A percentile compares a stretch with the other conserved stretches of the same genome.
Conservation (phyloP, 257 asterid species). For the Gentiana straminea region DNA sequence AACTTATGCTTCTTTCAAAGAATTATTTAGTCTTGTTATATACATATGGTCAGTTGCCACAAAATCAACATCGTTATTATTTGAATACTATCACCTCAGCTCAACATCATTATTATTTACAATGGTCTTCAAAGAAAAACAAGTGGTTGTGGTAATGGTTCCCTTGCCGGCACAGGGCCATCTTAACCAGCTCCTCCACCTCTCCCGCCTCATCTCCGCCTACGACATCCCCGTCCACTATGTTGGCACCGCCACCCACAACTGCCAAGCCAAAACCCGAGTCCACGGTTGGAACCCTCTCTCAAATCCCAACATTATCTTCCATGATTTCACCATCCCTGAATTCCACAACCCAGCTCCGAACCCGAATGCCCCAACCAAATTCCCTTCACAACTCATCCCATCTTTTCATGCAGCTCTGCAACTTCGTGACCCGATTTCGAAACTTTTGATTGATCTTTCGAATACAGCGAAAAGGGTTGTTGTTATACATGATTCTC, state of each 20-base stretch:
- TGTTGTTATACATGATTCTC: constrained; percentile 30
- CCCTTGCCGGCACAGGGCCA: constrained; percentile 15
- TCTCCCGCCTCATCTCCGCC: constrained; percentile 13
- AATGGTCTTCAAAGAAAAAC: too few relatives aligned
- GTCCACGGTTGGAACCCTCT: constrained; percentile 3
- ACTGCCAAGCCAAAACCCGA: neutral
- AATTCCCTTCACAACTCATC: constrained; percentile 37
- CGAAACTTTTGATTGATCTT: constrained; percentile 9
- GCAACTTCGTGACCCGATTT: constrained; percentile 26
- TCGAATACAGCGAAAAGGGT: constrained; percentile 18
- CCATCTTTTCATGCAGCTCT: constrained; percentile 25
- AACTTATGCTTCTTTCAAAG: too few relatives aligned
- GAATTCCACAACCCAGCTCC: constrained; percentile 19
- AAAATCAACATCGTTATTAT: too few relatives aligned
- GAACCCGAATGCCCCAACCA: constrained; percentile 21
- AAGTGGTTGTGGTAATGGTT: constrained; percentile 10
- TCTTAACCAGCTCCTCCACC: constrained; percentile 15
- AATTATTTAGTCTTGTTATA: too few relatives aligned
- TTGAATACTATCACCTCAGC: too few relatives aligned
- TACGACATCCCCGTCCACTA: constrained; percentile 9
- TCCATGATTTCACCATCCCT: constrained; percentile 7
- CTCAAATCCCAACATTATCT: constrained; percentile 1
- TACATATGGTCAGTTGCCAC: too few relatives aligned
- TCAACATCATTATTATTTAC: too few relatives aligned
- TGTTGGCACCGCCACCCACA: constrained; percentile 5